Evolutionary conservation across 2,329 filamentous ascomycete genomes (phyloP).

Genomic region (Stagonosporopsis chrysanthemi): DNA sequence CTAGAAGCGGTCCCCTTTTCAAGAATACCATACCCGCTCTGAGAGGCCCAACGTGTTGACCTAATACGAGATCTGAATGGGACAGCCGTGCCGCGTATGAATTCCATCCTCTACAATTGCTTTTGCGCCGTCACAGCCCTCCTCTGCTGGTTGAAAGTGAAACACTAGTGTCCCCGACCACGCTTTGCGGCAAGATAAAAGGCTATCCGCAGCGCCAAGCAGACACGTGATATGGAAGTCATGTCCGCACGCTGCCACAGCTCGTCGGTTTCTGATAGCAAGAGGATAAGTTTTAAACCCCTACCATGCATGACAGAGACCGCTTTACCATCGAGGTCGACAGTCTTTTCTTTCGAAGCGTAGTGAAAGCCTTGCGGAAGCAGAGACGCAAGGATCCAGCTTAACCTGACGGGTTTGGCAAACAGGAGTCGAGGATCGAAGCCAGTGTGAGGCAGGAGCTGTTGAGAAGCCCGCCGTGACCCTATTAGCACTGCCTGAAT

Average conservation of each 20-base stretch:
- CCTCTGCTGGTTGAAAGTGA: neutral
- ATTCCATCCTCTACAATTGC: neutral
- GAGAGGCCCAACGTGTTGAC: neutral
- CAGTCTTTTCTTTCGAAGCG: neutral
- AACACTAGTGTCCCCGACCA: neutral
- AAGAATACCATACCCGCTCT: neutral
- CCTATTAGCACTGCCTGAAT: no score
- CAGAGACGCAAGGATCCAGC: no score
- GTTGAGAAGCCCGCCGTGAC: no score
- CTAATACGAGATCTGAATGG: neutral
- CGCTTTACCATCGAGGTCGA: neutral
- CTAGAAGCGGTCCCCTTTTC: neutral
- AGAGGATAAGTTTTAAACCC: no score
- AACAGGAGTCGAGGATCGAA: no score
- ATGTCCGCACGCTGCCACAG: neutral
- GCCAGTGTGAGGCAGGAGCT: no score
- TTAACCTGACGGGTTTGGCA: no score
- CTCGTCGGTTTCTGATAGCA: neutral
- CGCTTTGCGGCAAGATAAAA: neutral
- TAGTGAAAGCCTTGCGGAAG: no score
- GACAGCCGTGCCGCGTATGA: neutral
- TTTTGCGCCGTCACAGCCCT: neutral
- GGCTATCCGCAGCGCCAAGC: neutral
- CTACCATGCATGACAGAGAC: neutral
- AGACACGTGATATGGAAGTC: constrained; percentile 1